These are phyloP conservation scores for Ophiocordyceps camponoti-saundersi DNA, from an alignment of 2,329 filamentous ascomycete species.

Conservation along the genomic window DNA sequence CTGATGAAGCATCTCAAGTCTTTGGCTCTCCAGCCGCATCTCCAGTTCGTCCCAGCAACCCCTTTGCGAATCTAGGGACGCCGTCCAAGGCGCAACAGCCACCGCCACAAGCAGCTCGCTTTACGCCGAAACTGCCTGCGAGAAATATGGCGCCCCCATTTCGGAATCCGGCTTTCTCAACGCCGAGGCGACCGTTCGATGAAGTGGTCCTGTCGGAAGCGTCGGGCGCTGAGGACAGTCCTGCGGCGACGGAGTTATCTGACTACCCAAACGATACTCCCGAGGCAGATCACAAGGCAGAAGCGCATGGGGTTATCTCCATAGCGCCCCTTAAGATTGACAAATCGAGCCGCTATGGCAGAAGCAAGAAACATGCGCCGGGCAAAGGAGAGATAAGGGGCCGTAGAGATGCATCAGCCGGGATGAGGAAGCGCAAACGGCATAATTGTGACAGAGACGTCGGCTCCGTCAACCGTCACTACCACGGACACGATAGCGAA, in stretches of 20 bases:
- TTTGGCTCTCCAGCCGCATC: slow-evolving; percentile 22
- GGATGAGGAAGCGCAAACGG: slow-evolving; percentile 36
- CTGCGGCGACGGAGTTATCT: slow-evolving; percentile 38
- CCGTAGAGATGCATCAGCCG: slow-evolving; percentile 18
- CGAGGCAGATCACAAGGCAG: slow-evolving; percentile 28
- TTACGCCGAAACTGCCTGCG: slow-evolving; percentile 25
- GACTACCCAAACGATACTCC: slow-evolving; percentile 34
- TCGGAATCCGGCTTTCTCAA: slow-evolving; percentile 47
- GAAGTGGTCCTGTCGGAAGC: slow-evolving; percentile 34
- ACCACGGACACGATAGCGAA: slow-evolving; percentile 23
- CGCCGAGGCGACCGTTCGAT: slow-evolving; percentile 40
- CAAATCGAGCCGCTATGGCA: slow-evolving; percentile 27
- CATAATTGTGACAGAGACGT: slow-evolving; percentile 34
- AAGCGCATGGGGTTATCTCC: slow-evolving; percentile 22
- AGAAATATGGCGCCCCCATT: slow-evolving; percentile 32
- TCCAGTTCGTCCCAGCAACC: slow-evolving; percentile 11
- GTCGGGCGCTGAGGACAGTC: slow-evolving; percentile 43
- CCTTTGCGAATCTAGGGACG: slow-evolving; percentile 19
- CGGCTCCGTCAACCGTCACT: slow-evolving; percentile 27
- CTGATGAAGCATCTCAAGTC: slow-evolving; percentile 10
- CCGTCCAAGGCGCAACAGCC: slow-evolving; percentile 22
- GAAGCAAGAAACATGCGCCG: slow-evolving; percentile 24
- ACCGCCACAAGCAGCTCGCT: slow-evolving; percentile 25
- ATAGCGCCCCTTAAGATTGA: slow-evolving; percentile 29
- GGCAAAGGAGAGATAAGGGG: slow-evolving; percentile 49